phyloP scores from a whole-genome alignment of 2,329 filamentous ascomycete genomes.

The Scedosporium apiospermum region DNA sequence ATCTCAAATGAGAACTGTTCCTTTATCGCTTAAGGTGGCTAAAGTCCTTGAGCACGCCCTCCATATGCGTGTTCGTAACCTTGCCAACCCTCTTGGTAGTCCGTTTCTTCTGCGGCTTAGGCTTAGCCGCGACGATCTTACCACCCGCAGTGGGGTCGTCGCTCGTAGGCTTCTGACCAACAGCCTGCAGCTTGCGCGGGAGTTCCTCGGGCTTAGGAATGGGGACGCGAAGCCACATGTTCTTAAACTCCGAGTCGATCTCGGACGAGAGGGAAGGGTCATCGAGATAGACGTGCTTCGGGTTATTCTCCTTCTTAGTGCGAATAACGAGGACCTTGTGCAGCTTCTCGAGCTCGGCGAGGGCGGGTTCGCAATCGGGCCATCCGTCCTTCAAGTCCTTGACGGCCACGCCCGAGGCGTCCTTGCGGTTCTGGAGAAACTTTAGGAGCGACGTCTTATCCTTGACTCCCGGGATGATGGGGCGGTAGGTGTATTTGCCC shows the following conservation, averaged over 20 bases:
- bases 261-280: conserved; percentile 65
- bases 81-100: conserved; percentile 60
- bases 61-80: conserved; percentile 83
- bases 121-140: conserved; percentile 32
- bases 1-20: not conserved
- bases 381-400: conserved; percentile 95
- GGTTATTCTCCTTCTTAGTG: conserved; percentile 84
- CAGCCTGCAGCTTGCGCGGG: conserved; percentile 64
- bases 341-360: conserved; percentile 67
- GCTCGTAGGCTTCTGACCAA: conserved; percentile 76
- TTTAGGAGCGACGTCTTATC: conserved; percentile 67
- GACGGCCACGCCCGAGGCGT: conserved; percentile 71
- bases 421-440: conserved; percentile 72
- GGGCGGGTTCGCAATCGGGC: conserved; percentile 71
- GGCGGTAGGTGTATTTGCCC: conserved; percentile 74
- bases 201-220: conserved; percentile 69
- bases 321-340: conserved; percentile 77
- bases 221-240: conserved; percentile 72
- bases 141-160: conserved; percentile 55
- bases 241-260: conserved; percentile 75
- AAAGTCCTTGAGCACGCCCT: conserved; percentile 68
- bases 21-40: conserved; percentile 21
- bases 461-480: conserved; percentile 70
- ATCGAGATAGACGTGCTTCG: conserved; percentile 82
- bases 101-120: conserved; percentile 67